Evolutionary conservation across 2,329 filamentous ascomycete genomes (phyloP).

Genomic region (Teratosphaeria epicoccoides): DNA sequence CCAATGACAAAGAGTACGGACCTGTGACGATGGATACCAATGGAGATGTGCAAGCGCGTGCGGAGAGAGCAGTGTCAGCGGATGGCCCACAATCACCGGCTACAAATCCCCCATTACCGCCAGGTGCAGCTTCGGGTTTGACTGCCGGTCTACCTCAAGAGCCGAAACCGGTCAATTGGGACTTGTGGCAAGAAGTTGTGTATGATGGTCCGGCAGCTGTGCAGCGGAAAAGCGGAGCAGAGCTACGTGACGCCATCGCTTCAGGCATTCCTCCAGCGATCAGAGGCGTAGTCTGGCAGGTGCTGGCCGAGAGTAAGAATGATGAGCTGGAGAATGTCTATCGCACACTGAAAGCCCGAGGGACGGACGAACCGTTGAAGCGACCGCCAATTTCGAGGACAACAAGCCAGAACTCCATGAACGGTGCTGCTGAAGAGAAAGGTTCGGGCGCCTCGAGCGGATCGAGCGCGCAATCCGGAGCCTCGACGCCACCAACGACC

Average conservation of each 20-base stretch:
- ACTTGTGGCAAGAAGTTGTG: conserved; percentile 92
- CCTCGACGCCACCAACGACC: conserved; percentile 51
- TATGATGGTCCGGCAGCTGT: conserved; percentile 88
- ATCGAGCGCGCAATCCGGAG: conserved; percentile 73
- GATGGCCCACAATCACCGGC: conserved; percentile 43
- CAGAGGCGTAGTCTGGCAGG: conserved; percentile 97
- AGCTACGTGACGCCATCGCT: conserved; percentile 82
- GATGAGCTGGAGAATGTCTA: conserved; percentile 83
- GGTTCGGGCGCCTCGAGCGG: conserved; percentile 65
- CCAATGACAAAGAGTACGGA: conserved; percentile 24
- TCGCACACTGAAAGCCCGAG: conserved; percentile 64
- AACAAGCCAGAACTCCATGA: conserved; percentile 34
- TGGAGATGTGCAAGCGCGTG: conserved; percentile 20
- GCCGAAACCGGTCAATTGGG: conserved; percentile 79
- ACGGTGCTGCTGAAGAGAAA: conserved; percentile 48
- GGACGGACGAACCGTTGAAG: conserved; percentile 49
- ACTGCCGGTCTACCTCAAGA: conserved; percentile 66
- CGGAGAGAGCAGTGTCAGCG: not conserved
- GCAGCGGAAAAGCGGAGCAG: conserved; percentile 74
- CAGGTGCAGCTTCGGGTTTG: conserved; percentile 75
- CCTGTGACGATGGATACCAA: conserved; percentile 13
- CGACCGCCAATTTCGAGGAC: conserved; percentile 11
- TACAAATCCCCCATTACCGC: conserved; percentile 63
- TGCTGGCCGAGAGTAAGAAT: conserved; percentile 88
- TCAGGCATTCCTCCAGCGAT: conserved; percentile 91